Conservation (phyloP, 371 early-diverging fungal species). For the Mucor saturninus region DNA sequence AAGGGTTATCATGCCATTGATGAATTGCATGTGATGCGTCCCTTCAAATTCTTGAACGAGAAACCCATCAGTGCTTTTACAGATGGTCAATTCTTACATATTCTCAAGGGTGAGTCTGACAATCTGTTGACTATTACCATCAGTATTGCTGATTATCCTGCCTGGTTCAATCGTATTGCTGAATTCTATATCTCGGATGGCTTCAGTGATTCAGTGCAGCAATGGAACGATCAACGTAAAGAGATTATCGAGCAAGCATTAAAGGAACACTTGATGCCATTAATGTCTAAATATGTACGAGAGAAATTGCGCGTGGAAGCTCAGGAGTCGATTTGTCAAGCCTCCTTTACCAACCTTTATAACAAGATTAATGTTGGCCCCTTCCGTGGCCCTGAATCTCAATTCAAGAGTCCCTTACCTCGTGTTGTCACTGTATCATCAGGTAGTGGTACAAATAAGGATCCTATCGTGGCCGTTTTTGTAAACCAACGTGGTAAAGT, state of each 20-base stretch:
- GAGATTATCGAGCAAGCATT: conserved; percentile 67
- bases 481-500: conserved; percentile 81
- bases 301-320: conserved; percentile 78
- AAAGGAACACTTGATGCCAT: conserved; percentile 71
- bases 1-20: conserved; percentile 81
- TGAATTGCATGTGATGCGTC: conserved; percentile 77
- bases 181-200: conserved; percentile 68
- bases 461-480: conserved; percentile 74
- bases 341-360: conserved; percentile 69
- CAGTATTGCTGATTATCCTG: conserved; percentile 63
- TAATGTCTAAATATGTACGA: conserved; percentile 75
- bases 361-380: conserved; percentile 80
- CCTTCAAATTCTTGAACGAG: conserved; percentile 84
- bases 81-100: conserved; percentile 77
- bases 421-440: conserved; percentile 85
- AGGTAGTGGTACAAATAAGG: conserved; percentile 76
- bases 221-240: conserved; percentile 85
- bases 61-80: conserved; percentile 78
- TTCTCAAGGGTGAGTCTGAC: conserved; percentile 78
- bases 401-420: conserved; percentile 61
- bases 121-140: conserved; percentile 76
- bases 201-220: conserved; percentile 63
- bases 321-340: conserved; percentile 70
- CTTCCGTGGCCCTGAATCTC: conserved; percentile 55
- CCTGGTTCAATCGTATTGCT: conserved; percentile 61